Evolutionary conservation across 768 basidiomycete genomes (phyloP).

Genomic region (Termitomyces sp.): DNA sequence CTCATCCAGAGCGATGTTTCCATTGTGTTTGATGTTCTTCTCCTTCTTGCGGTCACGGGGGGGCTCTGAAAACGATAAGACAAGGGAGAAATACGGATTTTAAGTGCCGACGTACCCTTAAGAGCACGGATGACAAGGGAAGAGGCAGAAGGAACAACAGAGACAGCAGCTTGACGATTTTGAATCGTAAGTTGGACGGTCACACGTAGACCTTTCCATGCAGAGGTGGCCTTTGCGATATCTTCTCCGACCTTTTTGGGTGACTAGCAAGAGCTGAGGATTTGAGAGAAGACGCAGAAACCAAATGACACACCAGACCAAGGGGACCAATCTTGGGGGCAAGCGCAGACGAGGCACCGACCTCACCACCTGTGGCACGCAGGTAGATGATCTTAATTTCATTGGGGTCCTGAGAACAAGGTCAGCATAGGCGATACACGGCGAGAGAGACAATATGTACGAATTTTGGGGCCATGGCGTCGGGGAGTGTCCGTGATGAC

Average conservation of each 20-base stretch:
- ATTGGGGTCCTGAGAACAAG: constrained; percentile 72
- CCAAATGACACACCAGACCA: constrained; percentile 74
- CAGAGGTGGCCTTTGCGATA: constrained; percentile 97
- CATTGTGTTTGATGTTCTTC: constrained; percentile 99
- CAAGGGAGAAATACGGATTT: neutral
- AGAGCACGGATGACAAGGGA: constrained; percentile 97
- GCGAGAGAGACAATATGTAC: constrained; percentile 35
- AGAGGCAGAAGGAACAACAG: constrained; percentile 95
- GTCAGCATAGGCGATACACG: constrained; percentile 2
- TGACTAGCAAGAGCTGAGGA: constrained; percentile 52
- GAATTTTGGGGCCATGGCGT: constrained; percentile 76
- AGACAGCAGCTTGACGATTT: constrained; percentile 97
- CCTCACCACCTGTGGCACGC: constrained; percentile 97
- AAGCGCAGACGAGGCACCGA: constrained; percentile 96
- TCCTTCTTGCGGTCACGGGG: constrained; percentile 99
- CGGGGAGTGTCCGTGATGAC: constrained; percentile 23
- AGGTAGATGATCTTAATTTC: constrained; percentile 99
- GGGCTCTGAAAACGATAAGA: constrained; percentile 59
- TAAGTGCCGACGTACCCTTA: constrained; percentile 71
- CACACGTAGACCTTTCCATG: constrained; percentile 99
- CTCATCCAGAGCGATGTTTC: constrained; percentile 92
- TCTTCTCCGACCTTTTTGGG: constrained; percentile 99
- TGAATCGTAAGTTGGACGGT: constrained; percentile 99
- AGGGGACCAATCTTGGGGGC: constrained; percentile 99
- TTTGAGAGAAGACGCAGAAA: constrained; percentile 10